phyloP scores from a whole-genome alignment of 1,139 yeast species.

The Zygosaccharomyces pseudobailii region DNA sequence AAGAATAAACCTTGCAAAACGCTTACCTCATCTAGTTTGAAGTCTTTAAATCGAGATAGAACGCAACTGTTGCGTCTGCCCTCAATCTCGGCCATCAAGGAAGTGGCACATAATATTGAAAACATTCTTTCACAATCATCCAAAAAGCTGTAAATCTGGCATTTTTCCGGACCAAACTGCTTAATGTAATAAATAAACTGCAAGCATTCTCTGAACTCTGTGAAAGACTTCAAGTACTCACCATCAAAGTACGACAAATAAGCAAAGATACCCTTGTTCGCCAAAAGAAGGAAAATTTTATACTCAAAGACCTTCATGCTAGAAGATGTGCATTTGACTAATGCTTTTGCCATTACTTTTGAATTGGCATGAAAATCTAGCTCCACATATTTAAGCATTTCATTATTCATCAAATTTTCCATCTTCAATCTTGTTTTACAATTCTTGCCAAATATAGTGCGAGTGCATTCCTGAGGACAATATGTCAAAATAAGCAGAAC shows the following conservation, averaged over 20 bases:
- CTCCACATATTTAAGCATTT: conserved; percentile 14
- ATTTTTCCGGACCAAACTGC: conserved; percentile 1
- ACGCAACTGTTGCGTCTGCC: conserved; percentile 1
- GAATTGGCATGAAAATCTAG: conserved; percentile 18
- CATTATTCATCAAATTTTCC: conserved; percentile 8
- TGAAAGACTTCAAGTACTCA: conserved; percentile 14
- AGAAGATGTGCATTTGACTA: conserved; percentile 5
- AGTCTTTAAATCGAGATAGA: not conserved
- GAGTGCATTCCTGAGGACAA: conserved; percentile 3
- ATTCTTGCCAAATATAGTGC: conserved; percentile 2
- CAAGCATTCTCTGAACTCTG: conserved; percentile 20
- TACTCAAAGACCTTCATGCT: not conserved
- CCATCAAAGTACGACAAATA: conserved; percentile 10
- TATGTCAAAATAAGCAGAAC: not conserved
- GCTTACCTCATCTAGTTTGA: conserved; percentile 5
- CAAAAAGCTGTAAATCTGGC: conserved; percentile 1
- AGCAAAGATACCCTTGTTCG: conserved; percentile 10
- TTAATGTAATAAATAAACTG: conserved; percentile 19
- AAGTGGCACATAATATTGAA: conserved; percentile 13
- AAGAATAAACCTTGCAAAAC: conserved; percentile 8
- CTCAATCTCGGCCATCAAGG: conserved; percentile 2
- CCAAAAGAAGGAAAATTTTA: conserved; percentile 1
- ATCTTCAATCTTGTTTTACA: conserved; percentile 4
- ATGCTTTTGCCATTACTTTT: conserved; percentile 15
- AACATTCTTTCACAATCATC: conserved; percentile 15